Percentiles rank a stretch among this genome's conserved stretches.
These are phyloP conservation scores for Fusarium begoniae DNA, from an alignment of 2,329 filamentous ascomycete genomes.

Conservation along the genomic window DNA sequence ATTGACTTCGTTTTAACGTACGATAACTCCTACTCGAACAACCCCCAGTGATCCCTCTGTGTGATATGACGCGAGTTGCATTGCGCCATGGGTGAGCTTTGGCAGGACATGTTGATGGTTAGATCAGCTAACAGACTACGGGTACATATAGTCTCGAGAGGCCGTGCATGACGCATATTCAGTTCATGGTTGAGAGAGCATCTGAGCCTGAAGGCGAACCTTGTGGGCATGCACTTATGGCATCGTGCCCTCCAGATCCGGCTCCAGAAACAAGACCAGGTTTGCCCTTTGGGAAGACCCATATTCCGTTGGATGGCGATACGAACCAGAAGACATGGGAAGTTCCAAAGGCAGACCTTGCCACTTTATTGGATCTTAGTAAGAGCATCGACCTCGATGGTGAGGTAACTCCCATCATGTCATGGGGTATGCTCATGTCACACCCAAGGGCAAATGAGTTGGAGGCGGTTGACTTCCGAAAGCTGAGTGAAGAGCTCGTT, in stretches of 20 bases:
- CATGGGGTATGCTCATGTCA: conserved; percentile 82
- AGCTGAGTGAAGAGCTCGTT: conserved; percentile 76
- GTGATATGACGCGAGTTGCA: conserved; percentile 47
- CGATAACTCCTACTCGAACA: conserved; percentile 67
- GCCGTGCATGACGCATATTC: conserved; percentile 91
- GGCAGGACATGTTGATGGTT: conserved; percentile 27
- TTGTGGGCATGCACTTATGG: conserved; percentile 94
- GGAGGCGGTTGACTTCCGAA: conserved; percentile 72
- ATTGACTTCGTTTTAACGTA: conserved; percentile 95
- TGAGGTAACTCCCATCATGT: conserved; percentile 95
- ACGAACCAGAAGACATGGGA: conserved; percentile 79
- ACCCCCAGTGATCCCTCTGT: conserved; percentile 72
- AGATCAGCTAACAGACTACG: conserved; percentile 56
- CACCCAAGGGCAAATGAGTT: conserved; percentile 76
- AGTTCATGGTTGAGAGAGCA: conserved; percentile 74
- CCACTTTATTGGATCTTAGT: conserved; percentile 86
- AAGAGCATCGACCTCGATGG: conserved; percentile 83
- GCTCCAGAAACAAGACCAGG: conserved; percentile 60
- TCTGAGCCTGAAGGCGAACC: conserved; percentile 70
- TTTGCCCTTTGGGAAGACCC: conserved; percentile 61
- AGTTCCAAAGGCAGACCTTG: conserved; percentile 77
- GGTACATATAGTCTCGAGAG: conserved; percentile 78
- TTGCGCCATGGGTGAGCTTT: conserved; percentile 33
- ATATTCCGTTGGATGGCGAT: conserved; percentile 47
- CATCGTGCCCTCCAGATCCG: conserved; percentile 81